Conservation (phyloP, 2,329 filamentous ascomycete genomes). For the Seiridium unicorne region DNA sequence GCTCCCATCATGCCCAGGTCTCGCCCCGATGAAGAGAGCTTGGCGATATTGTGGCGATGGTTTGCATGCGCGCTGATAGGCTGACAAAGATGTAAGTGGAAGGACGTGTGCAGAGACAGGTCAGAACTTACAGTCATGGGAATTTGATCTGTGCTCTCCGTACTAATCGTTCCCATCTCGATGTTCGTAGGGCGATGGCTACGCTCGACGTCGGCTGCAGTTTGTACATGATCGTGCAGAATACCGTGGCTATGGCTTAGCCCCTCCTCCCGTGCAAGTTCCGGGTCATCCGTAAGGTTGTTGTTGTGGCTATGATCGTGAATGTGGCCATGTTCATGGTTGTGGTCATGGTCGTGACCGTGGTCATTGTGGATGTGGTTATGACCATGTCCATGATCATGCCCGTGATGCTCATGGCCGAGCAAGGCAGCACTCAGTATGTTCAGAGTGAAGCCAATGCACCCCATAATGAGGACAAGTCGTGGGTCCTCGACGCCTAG, state of each 20-base stretch:
- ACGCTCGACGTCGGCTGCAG: neutral
- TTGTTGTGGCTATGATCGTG: constrained; percentile 22
- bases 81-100: constrained; percentile 12
- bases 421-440: constrained; percentile 64
- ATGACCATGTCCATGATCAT: constrained; percentile 22
- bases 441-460: constrained; percentile 65
- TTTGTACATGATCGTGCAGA: constrained; percentile 14
- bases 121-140: constrained; percentile 20
- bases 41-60: constrained; percentile 44
- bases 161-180: constrained; percentile 20
- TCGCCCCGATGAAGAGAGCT: constrained; percentile 34
- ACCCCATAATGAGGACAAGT: constrained; percentile 68
- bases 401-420: constrained; percentile 49
- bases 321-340: constrained; percentile 39
- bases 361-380: constrained; percentile 9
- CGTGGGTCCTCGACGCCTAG: constrained; percentile 63
- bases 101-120: neutral
- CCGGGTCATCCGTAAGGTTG: neutral
- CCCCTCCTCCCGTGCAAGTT: constrained; percentile 3
- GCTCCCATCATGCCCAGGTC: constrained; percentile 74
- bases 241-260: constrained; percentile 25
- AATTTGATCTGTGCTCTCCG: constrained; percentile 20
- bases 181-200: constrained; percentile 16
- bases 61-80: constrained; percentile 39
- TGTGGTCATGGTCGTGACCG: neutral